Base-by-base conservation (phyloP, 257 asterid genomes). In the Capsicum chinense region DNA sequence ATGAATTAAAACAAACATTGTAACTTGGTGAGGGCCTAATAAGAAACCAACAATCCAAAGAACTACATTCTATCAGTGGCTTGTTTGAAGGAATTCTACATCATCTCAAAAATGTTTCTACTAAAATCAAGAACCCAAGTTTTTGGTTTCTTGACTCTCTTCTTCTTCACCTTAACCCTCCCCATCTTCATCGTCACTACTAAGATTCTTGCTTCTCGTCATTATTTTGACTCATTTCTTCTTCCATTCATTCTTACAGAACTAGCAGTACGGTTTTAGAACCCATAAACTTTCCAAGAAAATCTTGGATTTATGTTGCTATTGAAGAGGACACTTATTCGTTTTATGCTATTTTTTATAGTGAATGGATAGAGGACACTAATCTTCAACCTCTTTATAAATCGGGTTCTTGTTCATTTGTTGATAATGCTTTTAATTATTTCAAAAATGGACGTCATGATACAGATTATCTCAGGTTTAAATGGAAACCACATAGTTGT, bases 341-440 rank as follows among this genome's bases (percentile, higher is more conserved):
- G 33, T 26, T 26, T 71, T 91, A 93, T 69, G 91, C 90, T 64
- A 35, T 89, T 19, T 92, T 93, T 56, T 87, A 93, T 81, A 95
- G 97, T 12, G 64, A 42, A 4, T 93, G 97, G 95, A 74, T 89
- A 33, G 33, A 58, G 44, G 92, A 88, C 19, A 44, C 16, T 83
- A 88, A 79, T 39, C 85, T 70, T 15, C 56, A 56, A 33, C 92
- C 89, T 3, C 80, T 90, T 26, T 93, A 93, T 58, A 69, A 71
- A 47, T 94, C 86, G 0, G 95, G 92, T 1, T 85, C 92, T 4
- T 93, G 92, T 68, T 91, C 90, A 0, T 85, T 84, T 44, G 47
- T 92, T 26, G 33, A 26, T 26, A 26, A 26, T 26, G 33, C 33
- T 26, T 26, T 26, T 26, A 26, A 26, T 26, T 26, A 26, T 26